Conservation (phyloP, 345 rosid genomes). For the Triadica sebifera region DNA sequence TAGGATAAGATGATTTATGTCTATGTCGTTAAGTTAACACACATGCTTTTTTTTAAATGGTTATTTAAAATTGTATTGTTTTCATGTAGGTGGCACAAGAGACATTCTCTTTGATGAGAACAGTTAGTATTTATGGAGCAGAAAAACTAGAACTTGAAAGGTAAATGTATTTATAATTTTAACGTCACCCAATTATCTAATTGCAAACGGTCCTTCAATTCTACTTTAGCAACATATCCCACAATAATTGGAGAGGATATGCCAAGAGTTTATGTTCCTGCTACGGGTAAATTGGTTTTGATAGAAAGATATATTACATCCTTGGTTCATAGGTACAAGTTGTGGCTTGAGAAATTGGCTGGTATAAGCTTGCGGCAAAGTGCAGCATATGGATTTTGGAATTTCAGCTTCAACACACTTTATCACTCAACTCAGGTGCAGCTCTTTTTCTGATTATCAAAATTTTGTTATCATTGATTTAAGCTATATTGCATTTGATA, state of each 20-base stretch:
- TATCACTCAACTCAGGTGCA: conserved; percentile 91
- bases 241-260: background rate
- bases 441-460: conserved; percentile 8
- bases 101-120: conserved; percentile 94
- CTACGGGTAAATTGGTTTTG: conserved; percentile 14
- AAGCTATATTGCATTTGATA: background rate
- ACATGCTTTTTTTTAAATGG: conserved; percentile 5
- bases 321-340: conserved; percentile 58
- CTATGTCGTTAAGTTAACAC: conserved; percentile 18
- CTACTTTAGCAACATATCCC: background rate
- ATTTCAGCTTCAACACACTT: conserved; percentile 77
- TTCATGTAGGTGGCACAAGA: conserved; percentile 84
- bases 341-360: conserved; percentile 78
- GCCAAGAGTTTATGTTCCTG: conserved; percentile 1
- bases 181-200: too few species aligned
- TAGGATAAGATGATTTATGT: conserved; percentile 31
- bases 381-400: conserved; percentile 98
- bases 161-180: conserved; percentile 31
- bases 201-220: too few species aligned
- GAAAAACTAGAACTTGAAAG: conserved; percentile 74
- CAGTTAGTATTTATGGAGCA: conserved; percentile 92
- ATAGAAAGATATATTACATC: conserved; percentile 14
- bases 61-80: conserved; percentile 2
- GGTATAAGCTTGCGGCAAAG: conserved; percentile 88
- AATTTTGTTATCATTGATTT: background rate